A percentile compares a stretch with the other conserved stretches of the same genome.
Evolutionary conservation across 768 basidiomycete genomes (phyloP).

Genomic region (Harrya chromipes): DNA sequence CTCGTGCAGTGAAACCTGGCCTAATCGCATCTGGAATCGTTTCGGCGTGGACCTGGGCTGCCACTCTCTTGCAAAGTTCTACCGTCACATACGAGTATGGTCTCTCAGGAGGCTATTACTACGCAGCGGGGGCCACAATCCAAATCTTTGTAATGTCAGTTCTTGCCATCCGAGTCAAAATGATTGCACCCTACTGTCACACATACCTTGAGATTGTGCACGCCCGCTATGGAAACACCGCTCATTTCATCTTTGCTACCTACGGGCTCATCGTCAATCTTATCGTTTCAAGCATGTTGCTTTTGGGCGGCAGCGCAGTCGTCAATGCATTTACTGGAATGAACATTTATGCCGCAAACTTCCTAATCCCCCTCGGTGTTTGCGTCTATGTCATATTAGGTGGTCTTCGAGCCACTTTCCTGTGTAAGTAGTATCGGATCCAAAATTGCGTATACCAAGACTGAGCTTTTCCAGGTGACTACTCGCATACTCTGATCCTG

Average conservation of each 20-base stretch:
- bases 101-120: conserved; percentile 25
- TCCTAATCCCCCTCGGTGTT: conserved; percentile 41
- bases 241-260: conserved; percentile 28
- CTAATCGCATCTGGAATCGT: conserved; percentile 21
- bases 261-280: conserved; percentile 22
- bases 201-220: conserved; percentile 38
- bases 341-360: conserved; percentile 37
- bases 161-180: conserved; percentile 30
- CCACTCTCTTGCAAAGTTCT: conserved; percentile 27
- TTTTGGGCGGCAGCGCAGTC: conserved; percentile 38
- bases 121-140: conserved; percentile 28
- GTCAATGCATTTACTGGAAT: conserved; percentile 41
- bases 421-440: conserved; percentile 18
- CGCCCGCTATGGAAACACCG: conserved; percentile 27
- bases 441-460: background rate
- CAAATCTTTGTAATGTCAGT: conserved; percentile 26
- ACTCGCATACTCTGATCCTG: conserved; percentile 36
- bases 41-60: conserved; percentile 32
- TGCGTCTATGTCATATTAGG: conserved; percentile 37
- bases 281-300: conserved; percentile 35
- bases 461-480: conserved; percentile 20
- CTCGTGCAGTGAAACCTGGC: conserved; percentile 18
- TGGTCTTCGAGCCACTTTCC: conserved; percentile 34
- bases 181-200: conserved; percentile 34
- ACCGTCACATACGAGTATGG: conserved; percentile 33